Base-by-base conservation (phyloP, 352 stramenopile species). In the Plasmopara viticola region DNA sequence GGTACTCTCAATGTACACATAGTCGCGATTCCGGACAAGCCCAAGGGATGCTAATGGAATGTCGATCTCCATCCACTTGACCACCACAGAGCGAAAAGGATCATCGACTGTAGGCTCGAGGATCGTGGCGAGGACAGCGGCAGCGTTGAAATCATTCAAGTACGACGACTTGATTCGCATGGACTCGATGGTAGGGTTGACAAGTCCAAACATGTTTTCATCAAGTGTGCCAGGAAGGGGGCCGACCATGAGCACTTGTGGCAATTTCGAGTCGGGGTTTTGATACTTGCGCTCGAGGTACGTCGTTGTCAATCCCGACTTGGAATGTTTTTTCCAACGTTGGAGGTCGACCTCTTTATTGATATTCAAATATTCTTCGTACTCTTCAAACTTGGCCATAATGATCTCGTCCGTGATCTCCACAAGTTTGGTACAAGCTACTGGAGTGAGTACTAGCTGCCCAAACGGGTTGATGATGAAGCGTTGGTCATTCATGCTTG, bases 61-160 rank as follows among this genome's bases (percentile, higher is more conserved):
- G 15, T 56, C 56, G 25, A 62, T 52, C 55, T 72, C 64, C 54
- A 72, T 66, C 64, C 63, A 71, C 44, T 71, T 71, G 31, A 71
- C 43, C 33, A 60, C 44, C 3, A 74, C 54, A 15, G 58, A 53
- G 0, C 57, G 58, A 33, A 83, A 83, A 18, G 75, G 72, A 8
- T 74, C 58, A n/a, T 74, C 63, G 14, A 41, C 10, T 18, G 65
- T 83, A 12, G 72, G 72, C 15, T 68, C 55, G 13, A 71, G 52
- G 1, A 84, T 45, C 2, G 58, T 72, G 1, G 63, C 63, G 2
- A 86, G 48, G 15, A 86, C 59, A 3, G 66, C 68, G 5, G 67
- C 64, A 51, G 74, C 66, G 28, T 33, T 61, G 43, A 66, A 61
- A 33, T 66, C 58, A 1, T 57, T 29, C 1, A 65, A 51, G 17